A percentile compares a stretch with the other conserved stretches of the same genome.
phyloP scores from a whole-genome alignment of 2,329 filamentous ascomycete genomes.

The Capronia coronata region DNA sequence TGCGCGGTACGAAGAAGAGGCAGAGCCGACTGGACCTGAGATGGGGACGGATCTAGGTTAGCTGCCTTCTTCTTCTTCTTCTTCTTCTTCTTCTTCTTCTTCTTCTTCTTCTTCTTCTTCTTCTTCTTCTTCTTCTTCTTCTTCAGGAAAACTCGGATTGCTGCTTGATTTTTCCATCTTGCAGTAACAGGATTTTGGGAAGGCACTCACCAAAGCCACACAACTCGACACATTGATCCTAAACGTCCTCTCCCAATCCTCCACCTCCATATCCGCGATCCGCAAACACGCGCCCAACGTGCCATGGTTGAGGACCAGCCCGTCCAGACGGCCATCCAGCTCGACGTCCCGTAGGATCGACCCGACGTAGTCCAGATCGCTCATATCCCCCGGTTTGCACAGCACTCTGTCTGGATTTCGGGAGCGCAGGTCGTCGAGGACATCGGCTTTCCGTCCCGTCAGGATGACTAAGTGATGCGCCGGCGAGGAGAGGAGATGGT shows the following conservation, averaged over 20 bases:
- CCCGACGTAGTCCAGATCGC: conserved; percentile 49
- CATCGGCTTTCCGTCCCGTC: conserved; percentile 50
- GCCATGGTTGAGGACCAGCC: conserved; percentile 83
- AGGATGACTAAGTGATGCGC: conserved; percentile 52
- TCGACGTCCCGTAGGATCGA: conserved; percentile 60
- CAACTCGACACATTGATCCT: conserved; percentile 84
- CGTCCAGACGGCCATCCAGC: conserved; percentile 68
- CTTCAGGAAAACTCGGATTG: too few species aligned
- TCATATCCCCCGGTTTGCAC: conserved; percentile 52
- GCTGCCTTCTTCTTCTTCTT: too few species aligned
- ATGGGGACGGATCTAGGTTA: not conserved
- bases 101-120: too few species aligned
- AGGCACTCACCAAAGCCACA: conserved; percentile 66
- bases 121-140: too few species aligned
- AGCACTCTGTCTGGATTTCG: conserved; percentile 51
- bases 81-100: too few species aligned
- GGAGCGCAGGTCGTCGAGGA: conserved; percentile 49
- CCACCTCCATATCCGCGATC: conserved; percentile 59
- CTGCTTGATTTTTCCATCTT: too few species aligned
- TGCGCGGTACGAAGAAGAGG: conserved; percentile 60
- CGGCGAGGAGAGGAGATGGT: conserved; percentile 50
- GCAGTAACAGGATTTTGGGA: too few species aligned
- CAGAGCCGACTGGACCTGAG: conserved; percentile 66
- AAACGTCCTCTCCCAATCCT: conserved; percentile 70
- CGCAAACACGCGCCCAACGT: conserved; percentile 67